Base-by-base conservation (phyloP, 139 green algal genomes). In the Chlorella sp. region DNA sequence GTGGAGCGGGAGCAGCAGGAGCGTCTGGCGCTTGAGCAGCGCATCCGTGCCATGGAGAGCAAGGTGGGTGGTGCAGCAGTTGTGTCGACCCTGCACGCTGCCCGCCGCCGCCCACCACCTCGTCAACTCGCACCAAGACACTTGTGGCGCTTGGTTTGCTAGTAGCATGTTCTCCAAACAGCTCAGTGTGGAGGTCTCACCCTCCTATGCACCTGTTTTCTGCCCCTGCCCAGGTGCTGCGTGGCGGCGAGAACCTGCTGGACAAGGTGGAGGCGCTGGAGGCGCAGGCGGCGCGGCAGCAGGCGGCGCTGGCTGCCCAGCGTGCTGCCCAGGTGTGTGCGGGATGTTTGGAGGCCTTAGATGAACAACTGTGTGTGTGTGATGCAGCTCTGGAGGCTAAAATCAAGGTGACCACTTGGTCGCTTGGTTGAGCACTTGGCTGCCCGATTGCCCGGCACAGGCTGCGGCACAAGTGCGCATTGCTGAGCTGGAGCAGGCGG, bases 31-130 rank as follows among this genome's bases (percentile, higher is more conserved):
- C 72, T 86, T 56, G 70, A 86, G 81, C 81, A 86, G 81, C 81
- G 81, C 70, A 74, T 86, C 40, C 54, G 56, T 2, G 72, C 81
- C 20, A 86, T 86, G 81, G 81, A 86, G 56, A 81, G 81, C 81
- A 81, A 86, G 81, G 81, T 62, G 34, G 26, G 79, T 26, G 13
- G 32, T 74, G 36, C 16, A 13, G 11, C 7, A 43, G 30, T 68
- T 14, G 22, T 68, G 9, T 2, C 24, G 26, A 34, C 2, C 24
- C 26, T 68, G 60, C 60, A 30, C 34, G 32, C 30, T 28, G 34
- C 51, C 34, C 1, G 30, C 14, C 40, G 65, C 60, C n/a, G 65
- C 34, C 65, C n/a, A 43, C 65, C 65, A 41, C n/a, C 67, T 73
- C 34, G 1, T 36, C 3, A 34, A 38, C 62, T 40, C 51, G 17